A percentile compares a stretch with the other conserved stretches of the same genome.
phyloP scores from a whole-genome alignment of 2,329 filamentous ascomycete species.

The Colletotrichum spinosum region DNA sequence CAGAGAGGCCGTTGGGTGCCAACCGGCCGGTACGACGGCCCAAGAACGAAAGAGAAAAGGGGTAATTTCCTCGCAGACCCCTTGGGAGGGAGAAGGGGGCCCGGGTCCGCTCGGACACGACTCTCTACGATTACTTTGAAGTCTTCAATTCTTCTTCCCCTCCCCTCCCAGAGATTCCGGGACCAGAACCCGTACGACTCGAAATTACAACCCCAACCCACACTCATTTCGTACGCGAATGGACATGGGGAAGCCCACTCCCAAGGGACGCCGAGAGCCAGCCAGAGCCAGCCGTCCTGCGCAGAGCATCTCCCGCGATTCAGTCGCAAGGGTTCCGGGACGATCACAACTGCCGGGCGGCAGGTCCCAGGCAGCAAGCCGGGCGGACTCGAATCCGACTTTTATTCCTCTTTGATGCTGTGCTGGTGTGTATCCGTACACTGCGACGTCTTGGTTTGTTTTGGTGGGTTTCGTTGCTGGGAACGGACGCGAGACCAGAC shows the following conservation, averaged over 20 bases:
- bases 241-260: background rate
- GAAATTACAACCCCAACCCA: conserved; percentile 23
- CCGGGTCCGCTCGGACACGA: too few relatives aligned
- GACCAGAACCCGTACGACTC: background rate
- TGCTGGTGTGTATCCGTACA: too few relatives aligned
- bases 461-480: too few relatives aligned
- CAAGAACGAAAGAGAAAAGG: conserved; percentile 1
- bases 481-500: too few relatives aligned
- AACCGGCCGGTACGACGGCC: background rate
- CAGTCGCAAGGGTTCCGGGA: conserved; percentile 1
- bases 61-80: conserved; percentile 4
- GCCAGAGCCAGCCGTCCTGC: too few relatives aligned
- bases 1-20: conserved; percentile 4
- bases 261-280: too few relatives aligned
- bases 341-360: conserved; percentile 21
- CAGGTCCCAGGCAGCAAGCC: background rate
- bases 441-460: too few relatives aligned
- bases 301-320: conserved; percentile 6
- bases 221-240: background rate
- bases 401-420: background rate
- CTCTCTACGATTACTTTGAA: too few relatives aligned
- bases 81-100: too few relatives aligned
- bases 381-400: background rate
- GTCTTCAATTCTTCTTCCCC: too few relatives aligned
- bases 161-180: background rate